Evolutionary conservation across 176 grass and related monocot genomes (phyloP).

Genomic region (Avena sativa): DNA sequence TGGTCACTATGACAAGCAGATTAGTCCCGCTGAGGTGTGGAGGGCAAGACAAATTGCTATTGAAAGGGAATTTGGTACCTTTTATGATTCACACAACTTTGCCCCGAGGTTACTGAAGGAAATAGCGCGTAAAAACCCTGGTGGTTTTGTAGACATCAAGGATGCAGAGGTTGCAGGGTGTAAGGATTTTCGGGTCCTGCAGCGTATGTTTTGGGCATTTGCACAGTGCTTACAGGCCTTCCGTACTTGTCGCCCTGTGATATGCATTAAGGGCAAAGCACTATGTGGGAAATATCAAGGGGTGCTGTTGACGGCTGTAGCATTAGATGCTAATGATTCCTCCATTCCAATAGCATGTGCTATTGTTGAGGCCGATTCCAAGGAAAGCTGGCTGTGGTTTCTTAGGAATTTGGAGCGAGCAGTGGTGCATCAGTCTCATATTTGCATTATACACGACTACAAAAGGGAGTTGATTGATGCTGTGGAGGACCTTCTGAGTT

Average conservation of each 20-base stretch:
- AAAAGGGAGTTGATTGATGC: conserved; percentile 31
- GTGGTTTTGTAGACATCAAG: conserved; percentile 24
- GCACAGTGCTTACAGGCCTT: conserved; percentile 19
- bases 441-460: conserved; percentile 37
- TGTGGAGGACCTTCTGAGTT: background rate
- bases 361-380: conserved; percentile 12
- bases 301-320: conserved; percentile 12
- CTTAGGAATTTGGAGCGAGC: conserved; percentile 28
- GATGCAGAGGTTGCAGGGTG: conserved; percentile 38
- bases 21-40: conserved; percentile 18
- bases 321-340: conserved; percentile 41
- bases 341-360: conserved; percentile 40
- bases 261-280: conserved; percentile 38
- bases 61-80: conserved; percentile 14
- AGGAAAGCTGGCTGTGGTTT: conserved; percentile 35
- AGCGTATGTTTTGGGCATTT: conserved; percentile 38
- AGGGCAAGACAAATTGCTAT: background rate
- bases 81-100: conserved; percentile 39
- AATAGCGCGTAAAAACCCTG: background rate
- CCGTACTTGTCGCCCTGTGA: conserved; percentile 24
- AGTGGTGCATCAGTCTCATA: background rate
- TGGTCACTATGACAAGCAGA: background rate
- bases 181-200: conserved; percentile 23
- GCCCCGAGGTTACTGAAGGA: background rate
- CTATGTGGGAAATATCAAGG: conserved; percentile 47